Evolutionary conservation across 164 flowering plant species (phyloP).

Genomic region (Pachysandra terminalis): DNA sequence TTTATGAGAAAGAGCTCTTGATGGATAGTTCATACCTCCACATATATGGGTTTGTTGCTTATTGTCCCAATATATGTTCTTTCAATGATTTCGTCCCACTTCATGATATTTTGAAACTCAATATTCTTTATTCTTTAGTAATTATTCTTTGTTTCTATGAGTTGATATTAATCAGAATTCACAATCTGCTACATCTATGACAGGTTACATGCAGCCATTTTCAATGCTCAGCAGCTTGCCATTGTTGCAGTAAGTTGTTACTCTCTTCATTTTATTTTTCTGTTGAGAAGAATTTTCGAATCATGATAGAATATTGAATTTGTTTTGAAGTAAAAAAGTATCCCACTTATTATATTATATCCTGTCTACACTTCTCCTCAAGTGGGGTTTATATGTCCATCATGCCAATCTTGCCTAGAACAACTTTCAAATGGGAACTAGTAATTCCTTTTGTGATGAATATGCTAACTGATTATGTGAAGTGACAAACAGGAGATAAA

Average conservation of each 20-base stretch:
- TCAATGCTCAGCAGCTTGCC: constrained; percentile 81
- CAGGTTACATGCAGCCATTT: constrained; percentile 65
- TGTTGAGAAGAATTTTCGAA: background rate
- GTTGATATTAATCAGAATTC: background rate
- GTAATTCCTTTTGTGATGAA: too few species aligned
- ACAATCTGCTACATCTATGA: constrained; percentile 1
- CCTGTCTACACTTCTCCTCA: too few species aligned
- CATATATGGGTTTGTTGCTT: constrained; percentile 70
- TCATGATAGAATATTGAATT: background rate
- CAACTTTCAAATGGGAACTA: too few species aligned
- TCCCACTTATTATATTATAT: too few species aligned
- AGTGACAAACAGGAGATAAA: too few species aligned
- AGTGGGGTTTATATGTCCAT: too few species aligned
- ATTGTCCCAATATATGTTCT: background rate
- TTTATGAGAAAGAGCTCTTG: constrained; percentile 88
- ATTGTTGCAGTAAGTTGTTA: constrained; percentile 72
- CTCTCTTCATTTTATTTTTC: constrained; percentile 1
- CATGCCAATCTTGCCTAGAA: too few species aligned
- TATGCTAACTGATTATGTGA: too few species aligned
- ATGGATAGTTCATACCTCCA: constrained; percentile 76
- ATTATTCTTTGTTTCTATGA: background rate
- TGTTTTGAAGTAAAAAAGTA: background rate
- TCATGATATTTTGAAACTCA: background rate
- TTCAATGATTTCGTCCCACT: background rate
- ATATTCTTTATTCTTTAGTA: background rate